A percentile compares a stretch with the other conserved stretches of the same genome.
These are phyloP conservation scores for Debaryomycetaceae sp. DNA, from an alignment of 1,139 yeast species.

Conservation along the genomic window DNA sequence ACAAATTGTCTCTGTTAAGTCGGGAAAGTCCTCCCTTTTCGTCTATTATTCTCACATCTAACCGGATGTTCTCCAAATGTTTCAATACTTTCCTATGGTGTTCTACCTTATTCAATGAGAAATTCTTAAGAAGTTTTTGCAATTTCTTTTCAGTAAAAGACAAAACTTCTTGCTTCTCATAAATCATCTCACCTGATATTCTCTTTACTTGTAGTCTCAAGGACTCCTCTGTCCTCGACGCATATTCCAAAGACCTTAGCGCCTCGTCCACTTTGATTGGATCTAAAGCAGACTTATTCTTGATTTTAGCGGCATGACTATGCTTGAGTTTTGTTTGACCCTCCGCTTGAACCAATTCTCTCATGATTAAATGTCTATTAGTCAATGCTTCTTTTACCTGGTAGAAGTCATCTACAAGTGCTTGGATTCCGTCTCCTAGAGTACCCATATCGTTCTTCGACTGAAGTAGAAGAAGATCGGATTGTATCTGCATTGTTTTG, in stretches of 20 bases:
- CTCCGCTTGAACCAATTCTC: slow-evolving; percentile 82
- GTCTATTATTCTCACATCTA: slow-evolving; percentile 76
- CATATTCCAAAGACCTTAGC: slow-evolving; percentile 70
- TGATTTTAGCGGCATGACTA: slow-evolving; percentile 68
- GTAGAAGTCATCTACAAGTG: slow-evolving; percentile 71
- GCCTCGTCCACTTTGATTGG: slow-evolving; percentile 93
- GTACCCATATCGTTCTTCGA: slow-evolving; percentile 74
- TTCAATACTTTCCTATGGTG: slow-evolving; percentile 80
- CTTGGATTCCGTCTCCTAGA: slow-evolving; percentile 70
- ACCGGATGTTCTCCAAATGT: slow-evolving; percentile 69
- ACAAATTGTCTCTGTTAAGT: slow-evolving; percentile 69
- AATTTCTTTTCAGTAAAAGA: slow-evolving; percentile 56
- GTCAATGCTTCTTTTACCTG: slow-evolving; percentile 91
- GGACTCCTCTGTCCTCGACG: slow-evolving; percentile 74
- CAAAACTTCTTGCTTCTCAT: slow-evolving; percentile 61
- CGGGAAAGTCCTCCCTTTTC: slow-evolving; percentile 79
- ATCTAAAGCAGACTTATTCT: slow-evolving; percentile 71
- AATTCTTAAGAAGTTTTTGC: slow-evolving; percentile 52
- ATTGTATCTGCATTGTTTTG: slow-evolving; percentile 62
- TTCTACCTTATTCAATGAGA: slow-evolving; percentile 72
- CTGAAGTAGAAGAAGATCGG: slow-evolving; percentile 74
- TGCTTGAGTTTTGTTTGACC: slow-evolving; percentile 68
- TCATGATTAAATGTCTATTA: slow-evolving; percentile 86
- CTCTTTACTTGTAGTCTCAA: slow-evolving; percentile 72
- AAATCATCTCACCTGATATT: slow-evolving; percentile 81